Evolutionary conservation across 1,284 basidiomycete species (phyloP), one percentile per base, ranked within the genome.

Genomic region (Coriolopsis trogii): DNA sequence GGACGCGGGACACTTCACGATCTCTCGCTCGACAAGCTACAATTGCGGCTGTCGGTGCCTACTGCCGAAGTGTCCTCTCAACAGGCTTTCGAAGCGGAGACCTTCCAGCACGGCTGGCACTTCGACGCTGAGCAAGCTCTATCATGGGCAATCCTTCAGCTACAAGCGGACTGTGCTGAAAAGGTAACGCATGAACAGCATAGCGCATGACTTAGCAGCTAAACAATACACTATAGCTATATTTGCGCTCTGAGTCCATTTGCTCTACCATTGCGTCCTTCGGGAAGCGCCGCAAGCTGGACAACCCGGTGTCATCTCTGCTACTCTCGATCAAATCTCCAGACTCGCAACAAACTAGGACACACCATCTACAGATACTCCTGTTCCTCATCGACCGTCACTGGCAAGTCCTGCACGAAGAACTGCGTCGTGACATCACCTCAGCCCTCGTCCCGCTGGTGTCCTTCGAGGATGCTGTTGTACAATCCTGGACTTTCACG

Each of bases 321-420:
- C 70, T 93, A 6, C 63, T 70, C 38, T 75, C 77, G 10, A 78
- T 88, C 46, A 75, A 73, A 47, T 50, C 63, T 3, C 70, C 71
- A 12, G 53, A 65, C 4, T 23, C 62, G 15, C 55, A 59, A 24
- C 64, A 62, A 51, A 66, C 70, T 55, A 76, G 77, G 45, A 67
- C 68, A 41, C 87, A 86, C 59, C 79, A 82, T 48, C 70, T 95
- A 1, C 94, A 97, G 69, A 74, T 85, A 3, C 72, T 96, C 1
- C 78, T 94, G n/a, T 95, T 98, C 72, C 73, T 95, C 61, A 78
- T 93, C 51, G 85, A 90, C 60, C 77, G 81, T 23, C 84, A 94
- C 65, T 93, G 89, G 89, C 29, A 59, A 18, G 64, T 76, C 15
- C 64, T 95, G 23, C 81, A 87, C 51, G 64, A 70, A 21, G 68